Percentiles rank a stretch among this genome's conserved stretches.
Conservation (phyloP, 192 early-diverging fungal genomes). For the Backusella mclennaniae region DNA sequence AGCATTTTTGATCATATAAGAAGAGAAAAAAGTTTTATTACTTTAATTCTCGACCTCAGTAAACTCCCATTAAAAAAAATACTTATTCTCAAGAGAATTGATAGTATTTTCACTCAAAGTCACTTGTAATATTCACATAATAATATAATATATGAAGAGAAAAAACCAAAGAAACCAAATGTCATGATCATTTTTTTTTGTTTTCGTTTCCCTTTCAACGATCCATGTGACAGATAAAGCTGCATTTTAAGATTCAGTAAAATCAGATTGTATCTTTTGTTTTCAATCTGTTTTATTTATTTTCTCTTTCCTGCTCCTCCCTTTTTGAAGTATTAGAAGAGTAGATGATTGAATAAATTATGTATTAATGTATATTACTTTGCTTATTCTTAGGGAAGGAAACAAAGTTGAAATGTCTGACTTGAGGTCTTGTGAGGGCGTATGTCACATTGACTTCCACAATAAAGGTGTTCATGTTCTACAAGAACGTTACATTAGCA, state of each 20-base stretch:
- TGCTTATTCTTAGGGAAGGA: background rate
- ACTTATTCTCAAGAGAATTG: background rate
- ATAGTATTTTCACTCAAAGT: background rate
- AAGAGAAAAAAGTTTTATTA: background rate
- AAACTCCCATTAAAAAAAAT: background rate
- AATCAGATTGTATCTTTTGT: background rate
- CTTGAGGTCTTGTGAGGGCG: conserved; percentile 1
- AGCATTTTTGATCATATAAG: background rate
- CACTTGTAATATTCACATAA: background rate
- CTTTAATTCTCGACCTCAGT: background rate
- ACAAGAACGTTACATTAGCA: background rate
- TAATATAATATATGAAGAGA: background rate
- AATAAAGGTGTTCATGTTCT: background rate
- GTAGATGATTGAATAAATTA: background rate
- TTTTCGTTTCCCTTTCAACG: background rate
- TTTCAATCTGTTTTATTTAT: background rate
- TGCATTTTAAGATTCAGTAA: background rate
- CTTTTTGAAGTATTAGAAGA: background rate
- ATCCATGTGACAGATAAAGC: conserved; percentile 2
- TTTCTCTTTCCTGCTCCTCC: background rate
- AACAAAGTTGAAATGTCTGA: background rate
- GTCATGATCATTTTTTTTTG: background rate
- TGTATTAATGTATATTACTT: background rate
- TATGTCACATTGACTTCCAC: background rate
- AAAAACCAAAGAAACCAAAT: background rate